A percentile compares a stretch with the other conserved stretches of the same genome.
These are phyloP conservation scores for Rubia tinctorum DNA, from an alignment of 305 asterid genomes.

Conservation along the genomic window DNA sequence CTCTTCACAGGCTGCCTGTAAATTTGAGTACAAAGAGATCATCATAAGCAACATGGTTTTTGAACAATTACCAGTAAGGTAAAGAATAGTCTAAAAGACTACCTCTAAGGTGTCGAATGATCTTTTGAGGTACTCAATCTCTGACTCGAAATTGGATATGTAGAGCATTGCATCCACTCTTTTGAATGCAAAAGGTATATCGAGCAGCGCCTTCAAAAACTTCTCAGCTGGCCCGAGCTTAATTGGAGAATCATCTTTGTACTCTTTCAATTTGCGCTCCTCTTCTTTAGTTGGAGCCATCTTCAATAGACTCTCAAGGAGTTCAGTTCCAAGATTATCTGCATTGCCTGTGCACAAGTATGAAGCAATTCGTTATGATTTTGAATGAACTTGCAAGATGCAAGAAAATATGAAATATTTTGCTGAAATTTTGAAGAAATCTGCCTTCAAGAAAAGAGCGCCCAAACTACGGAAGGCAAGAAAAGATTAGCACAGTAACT, in stretches of 20 bases:
- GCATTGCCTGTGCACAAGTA: constrained; percentile 58
- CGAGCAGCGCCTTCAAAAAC: constrained; percentile 74
- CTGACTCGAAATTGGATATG: constrained; percentile 72
- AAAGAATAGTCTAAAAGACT: constrained; percentile 25
- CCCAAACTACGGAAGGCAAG: neutral
- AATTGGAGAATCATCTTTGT: constrained; percentile 62
- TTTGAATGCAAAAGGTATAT: constrained; percentile 81
- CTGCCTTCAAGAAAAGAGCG: neutral
- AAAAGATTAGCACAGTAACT: neutral
- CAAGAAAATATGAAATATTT: neutral
- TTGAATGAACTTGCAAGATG: neutral
- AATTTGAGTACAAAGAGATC: constrained; percentile 5
- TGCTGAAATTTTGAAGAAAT: neutral
- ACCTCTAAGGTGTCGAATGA: constrained; percentile 92
- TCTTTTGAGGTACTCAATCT: constrained; percentile 76
- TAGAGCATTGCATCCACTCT: constrained; percentile 87
- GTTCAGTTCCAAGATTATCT: constrained; percentile 75
- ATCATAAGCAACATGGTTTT: neutral
- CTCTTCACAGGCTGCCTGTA: constrained; percentile 89
- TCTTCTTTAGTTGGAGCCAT: constrained; percentile 96
- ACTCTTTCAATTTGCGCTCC: constrained; percentile 73
- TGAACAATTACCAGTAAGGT: neutral
- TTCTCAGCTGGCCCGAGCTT: constrained; percentile 87
- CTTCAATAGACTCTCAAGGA: constrained; percentile 83
- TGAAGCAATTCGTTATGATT: neutral